phyloP scores from a whole-genome alignment of 2,329 filamentous ascomycete species.

The Colletotrichum abscissum region DNA sequence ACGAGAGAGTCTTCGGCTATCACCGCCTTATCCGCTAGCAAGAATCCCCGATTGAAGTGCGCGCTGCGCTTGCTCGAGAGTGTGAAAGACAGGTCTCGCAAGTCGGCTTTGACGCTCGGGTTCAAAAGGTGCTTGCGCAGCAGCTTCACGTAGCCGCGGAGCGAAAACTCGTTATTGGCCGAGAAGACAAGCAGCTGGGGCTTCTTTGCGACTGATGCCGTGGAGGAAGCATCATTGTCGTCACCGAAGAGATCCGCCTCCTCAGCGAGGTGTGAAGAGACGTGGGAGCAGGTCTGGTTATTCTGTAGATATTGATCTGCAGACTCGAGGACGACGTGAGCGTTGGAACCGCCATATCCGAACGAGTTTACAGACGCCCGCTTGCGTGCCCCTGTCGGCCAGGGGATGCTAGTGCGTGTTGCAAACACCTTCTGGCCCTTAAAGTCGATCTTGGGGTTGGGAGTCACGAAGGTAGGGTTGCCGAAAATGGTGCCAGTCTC shows the following conservation, averaged over 20 bases:
- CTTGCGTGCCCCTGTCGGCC: conserved; percentile 17
- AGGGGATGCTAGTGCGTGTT: not conserved
- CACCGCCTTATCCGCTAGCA: conserved; percentile 21
- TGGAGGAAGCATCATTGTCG: not conserved
- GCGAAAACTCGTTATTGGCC: not conserved
- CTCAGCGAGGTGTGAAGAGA: conserved; percentile 10
- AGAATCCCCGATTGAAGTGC: conserved; percentile 39
- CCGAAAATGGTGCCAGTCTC: conserved; percentile 42
- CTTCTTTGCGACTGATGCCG: not conserved
- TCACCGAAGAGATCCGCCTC: not conserved
- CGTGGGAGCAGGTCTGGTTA: not conserved
- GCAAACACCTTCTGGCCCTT: not conserved
- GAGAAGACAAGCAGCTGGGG: conserved; percentile 36
- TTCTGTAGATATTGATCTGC: not conserved
- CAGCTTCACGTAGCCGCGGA: not conserved
- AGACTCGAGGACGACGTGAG: conserved; percentile 42
- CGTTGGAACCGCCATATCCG: conserved; percentile 49
- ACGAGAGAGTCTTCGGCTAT: not conserved
- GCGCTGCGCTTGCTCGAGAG: conserved; percentile 39
- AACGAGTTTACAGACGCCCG: conserved; percentile 47
- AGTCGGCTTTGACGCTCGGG: conserved; percentile 37
- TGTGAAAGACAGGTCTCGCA: conserved; percentile 43
- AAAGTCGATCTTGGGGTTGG: conserved; percentile 50
- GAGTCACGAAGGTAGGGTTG: conserved; percentile 36
- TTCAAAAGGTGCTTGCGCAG: conserved; percentile 35